Base-by-base conservation (phyloP, 2,329 filamentous ascomycete species). In the Cytospora paraplurivora region DNA sequence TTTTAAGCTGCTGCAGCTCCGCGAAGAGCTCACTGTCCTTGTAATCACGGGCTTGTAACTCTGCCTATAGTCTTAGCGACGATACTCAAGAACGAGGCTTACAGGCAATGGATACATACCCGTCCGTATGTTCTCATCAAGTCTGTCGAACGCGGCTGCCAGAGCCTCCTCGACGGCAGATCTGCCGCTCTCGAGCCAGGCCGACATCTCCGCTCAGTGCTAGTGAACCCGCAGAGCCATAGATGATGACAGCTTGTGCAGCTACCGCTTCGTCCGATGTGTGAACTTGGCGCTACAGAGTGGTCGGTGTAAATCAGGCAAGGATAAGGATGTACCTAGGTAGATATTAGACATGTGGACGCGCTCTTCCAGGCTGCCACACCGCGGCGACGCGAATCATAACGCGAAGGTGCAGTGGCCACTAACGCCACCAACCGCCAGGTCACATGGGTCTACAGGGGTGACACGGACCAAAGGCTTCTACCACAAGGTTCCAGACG, bases 161-260 rank as follows among this genome's bases (percentile, higher is more conserved):
- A 82, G 68, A 37, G 78, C 78, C 65, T 76, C 72, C 19, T 78
- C 70, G 15, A 82, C 68, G 33, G 76, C 73, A 54, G 76, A 72
- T 11, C 78, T 76, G 33, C 78, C 78, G 41, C 69, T 72, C 47
- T 69, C 67, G 52, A 79, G 75, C 76, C 77, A 79, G 64, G 70
- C 75, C 44, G 76, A 70, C 78, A 81, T 80, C 32, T 49, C 64
- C 47, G 51, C 19, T 62, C 50, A 56, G 50, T 21, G 3, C 17
- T n/a, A 38, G 13, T 49, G 6, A 21, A 37, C 3, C 8, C 49
- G 38, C 52, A 21, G 51, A 15, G 17, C 38, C 47, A 55, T 50
- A 11, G 7, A n/a, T 7, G 15, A 12, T 17, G 27, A 35, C 27
- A 5, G 1, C 51, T 21, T 47, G 11, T 19, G 11, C 44, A 11